These are phyloP conservation scores for Myriosclerotinia duriaeana DNA, from an alignment of 2,329 filamentous ascomycete genomes.

Conservation along the genomic window DNA sequence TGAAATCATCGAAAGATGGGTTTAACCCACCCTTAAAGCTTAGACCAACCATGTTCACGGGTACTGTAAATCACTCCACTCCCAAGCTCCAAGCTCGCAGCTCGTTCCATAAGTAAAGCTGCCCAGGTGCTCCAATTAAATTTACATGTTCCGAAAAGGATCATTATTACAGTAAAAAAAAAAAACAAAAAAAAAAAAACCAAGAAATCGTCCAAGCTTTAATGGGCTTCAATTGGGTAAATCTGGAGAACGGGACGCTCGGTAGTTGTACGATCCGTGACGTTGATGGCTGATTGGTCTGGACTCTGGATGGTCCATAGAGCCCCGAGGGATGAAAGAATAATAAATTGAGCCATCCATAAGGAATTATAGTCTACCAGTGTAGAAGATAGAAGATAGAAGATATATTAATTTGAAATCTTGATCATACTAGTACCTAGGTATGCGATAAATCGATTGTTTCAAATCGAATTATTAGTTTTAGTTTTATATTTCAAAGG, in stretches of 20 bases:
- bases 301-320: too few relatives aligned
- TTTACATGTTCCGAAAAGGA: not conserved
- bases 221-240: not conserved
- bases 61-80: not conserved
- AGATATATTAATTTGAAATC: too few relatives aligned
- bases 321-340: not conserved
- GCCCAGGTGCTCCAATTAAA: not conserved
- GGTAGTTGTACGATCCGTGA: constrained; percentile 4
- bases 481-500: too few relatives aligned
- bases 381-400: too few relatives aligned
- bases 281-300: not conserved
- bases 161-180: not conserved
- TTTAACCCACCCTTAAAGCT: not conserved
- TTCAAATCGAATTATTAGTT: too few relatives aligned
- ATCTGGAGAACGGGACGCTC: constrained; percentile 5
- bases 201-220: constrained; percentile 6
- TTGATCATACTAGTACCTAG: too few relatives aligned
- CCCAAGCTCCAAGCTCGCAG: too few relatives aligned
- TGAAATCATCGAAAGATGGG: constrained; percentile 2
- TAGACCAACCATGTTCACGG: too few relatives aligned
- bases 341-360: too few relatives aligned
- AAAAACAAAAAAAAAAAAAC: not conserved
- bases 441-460: too few relatives aligned
- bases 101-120: too few relatives aligned
- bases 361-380: too few relatives aligned